phyloP scores from a whole-genome alignment of 192 early-diverging fungal species.

The Gaertneriomyces sp. region DNA sequence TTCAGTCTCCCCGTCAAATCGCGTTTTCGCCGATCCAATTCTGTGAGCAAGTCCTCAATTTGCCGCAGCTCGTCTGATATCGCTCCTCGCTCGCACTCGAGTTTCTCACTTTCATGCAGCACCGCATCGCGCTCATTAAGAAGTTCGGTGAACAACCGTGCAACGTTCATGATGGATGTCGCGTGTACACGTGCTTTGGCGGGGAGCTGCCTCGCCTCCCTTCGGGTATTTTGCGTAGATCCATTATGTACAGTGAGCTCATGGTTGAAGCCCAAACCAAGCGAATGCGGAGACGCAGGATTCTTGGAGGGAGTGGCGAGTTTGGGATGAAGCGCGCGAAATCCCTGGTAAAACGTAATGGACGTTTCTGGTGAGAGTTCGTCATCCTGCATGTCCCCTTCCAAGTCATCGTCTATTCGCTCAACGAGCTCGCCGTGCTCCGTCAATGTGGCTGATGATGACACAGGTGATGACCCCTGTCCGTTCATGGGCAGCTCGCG shows the following conservation, averaged over 20 bases:
- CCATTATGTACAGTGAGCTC: neutral
- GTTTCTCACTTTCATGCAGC: slow-evolving; percentile 33
- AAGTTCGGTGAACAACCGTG: slow-evolving; percentile 39
- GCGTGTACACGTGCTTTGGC: slow-evolving; percentile 34
- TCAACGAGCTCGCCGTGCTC: neutral
- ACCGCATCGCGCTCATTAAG: slow-evolving; percentile 40
- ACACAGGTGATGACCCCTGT: neutral
- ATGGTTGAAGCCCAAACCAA: slow-evolving; percentile 17
- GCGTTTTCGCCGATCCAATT: slow-evolving; percentile 28
- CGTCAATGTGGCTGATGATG: slow-evolving; percentile 21
- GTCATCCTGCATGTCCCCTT: slow-evolving; percentile 14
- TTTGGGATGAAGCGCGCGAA: slow-evolving; percentile 36
- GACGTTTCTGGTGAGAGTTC: slow-evolving; percentile 29
- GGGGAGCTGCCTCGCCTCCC: slow-evolving; percentile 2
- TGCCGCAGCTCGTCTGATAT: slow-evolving; percentile 36
- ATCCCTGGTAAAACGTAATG: slow-evolving; percentile 46
- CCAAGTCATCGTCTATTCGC: neutral
- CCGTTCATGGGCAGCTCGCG: neutral
- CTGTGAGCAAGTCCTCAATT: slow-evolving; percentile 39
- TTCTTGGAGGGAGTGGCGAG: slow-evolving; percentile 14
- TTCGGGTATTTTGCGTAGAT: neutral
- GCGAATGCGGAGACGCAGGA: neutral
- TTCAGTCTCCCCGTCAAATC: slow-evolving; percentile 29
- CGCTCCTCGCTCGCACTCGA: slow-evolving; percentile 27
- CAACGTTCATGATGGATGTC: slow-evolving; percentile 37